phyloP scores from a whole-genome alignment of 2,329 filamentous ascomycete species.

The Fusarium nematophilum region DNA sequence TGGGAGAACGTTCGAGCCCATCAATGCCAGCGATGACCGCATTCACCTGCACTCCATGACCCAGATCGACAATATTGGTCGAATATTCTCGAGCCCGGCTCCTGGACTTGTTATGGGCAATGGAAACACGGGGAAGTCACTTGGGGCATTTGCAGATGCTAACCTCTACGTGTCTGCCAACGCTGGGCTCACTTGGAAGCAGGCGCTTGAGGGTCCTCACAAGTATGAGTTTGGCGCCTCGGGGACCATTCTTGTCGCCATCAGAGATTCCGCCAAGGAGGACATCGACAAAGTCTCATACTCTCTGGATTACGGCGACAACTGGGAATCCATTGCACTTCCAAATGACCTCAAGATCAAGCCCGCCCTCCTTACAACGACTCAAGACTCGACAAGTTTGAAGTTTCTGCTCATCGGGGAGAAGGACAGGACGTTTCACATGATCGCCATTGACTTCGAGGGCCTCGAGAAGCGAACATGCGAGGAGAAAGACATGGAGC shows the following conservation, averaged over 20 bases:
- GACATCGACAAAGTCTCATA: constrained; percentile 72
- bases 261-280: constrained; percentile 77
- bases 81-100: constrained; percentile 92
- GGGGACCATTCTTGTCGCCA: constrained; percentile 86
- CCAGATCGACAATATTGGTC: constrained; percentile 81
- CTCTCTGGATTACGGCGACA: constrained; percentile 89
- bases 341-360: constrained; percentile 74
- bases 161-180: constrained; percentile 91
- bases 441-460: constrained; percentile 86
- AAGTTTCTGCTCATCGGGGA: constrained; percentile 86
- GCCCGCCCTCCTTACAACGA: constrained; percentile 83
- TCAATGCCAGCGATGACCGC: constrained; percentile 75
- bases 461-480: constrained; percentile 85
- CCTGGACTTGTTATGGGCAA: constrained; percentile 94
- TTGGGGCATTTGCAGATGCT: constrained; percentile 78
- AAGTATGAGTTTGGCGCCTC: constrained; percentile 98
- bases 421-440: constrained; percentile 65
- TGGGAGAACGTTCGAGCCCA: constrained; percentile 81
- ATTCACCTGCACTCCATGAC: constrained; percentile 95
- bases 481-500: constrained; percentile 80
- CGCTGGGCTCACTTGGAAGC: constrained; percentile 86
- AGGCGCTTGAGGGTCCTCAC: constrained; percentile 81
- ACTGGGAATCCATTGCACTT: constrained; percentile 80
- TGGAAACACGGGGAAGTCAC: constrained; percentile 84
- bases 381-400: constrained; percentile 89